Evolutionary conservation across 345 rosid genomes (phyloP).

Genomic region (Acer yangbiense): DNA sequence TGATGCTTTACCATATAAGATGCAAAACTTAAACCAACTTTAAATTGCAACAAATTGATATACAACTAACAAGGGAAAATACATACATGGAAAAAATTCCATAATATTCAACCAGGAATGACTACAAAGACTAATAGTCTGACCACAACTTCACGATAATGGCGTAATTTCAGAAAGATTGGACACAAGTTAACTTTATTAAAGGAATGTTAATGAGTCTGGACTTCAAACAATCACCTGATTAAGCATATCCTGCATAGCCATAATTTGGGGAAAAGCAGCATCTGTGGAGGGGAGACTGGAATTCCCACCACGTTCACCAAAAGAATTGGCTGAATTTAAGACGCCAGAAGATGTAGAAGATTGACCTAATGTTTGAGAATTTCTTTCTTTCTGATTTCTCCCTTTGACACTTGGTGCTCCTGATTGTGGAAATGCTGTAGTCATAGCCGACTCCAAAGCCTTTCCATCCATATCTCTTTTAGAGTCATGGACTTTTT

Average conservation of each 20-base stretch:
- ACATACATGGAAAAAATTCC: background rate
- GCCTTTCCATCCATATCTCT: constrained; percentile 47
- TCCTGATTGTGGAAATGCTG: constrained; percentile 39
- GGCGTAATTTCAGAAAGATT: background rate
- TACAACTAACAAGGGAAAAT: background rate
- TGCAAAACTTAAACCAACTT: constrained; percentile 5
- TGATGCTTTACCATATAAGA: background rate
- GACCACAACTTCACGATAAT: background rate
- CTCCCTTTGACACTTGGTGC: constrained; percentile 54
- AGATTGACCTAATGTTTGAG: constrained; percentile 49
- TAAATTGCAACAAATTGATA: background rate
- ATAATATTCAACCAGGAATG: background rate
- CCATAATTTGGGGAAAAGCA: constrained; percentile 47
- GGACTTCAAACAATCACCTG: constrained; percentile 53
- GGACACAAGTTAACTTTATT: background rate
- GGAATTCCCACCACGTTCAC: constrained; percentile 44
- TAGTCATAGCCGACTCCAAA: constrained; percentile 41
- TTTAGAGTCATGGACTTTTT: constrained; percentile 41
- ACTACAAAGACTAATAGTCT: background rate
- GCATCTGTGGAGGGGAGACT: constrained; percentile 40
- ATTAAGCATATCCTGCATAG: constrained; percentile 70
- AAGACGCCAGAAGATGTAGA: constrained; percentile 58
- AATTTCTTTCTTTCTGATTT: constrained; percentile 59
- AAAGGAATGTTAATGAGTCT: background rate
- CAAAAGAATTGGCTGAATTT: constrained; percentile 55